Evolutionary conservation across 1,284 basidiomycete species (phyloP), one percentile per base, ranked within the genome.

Genomic region (Pyrrhoderma noxium): DNA sequence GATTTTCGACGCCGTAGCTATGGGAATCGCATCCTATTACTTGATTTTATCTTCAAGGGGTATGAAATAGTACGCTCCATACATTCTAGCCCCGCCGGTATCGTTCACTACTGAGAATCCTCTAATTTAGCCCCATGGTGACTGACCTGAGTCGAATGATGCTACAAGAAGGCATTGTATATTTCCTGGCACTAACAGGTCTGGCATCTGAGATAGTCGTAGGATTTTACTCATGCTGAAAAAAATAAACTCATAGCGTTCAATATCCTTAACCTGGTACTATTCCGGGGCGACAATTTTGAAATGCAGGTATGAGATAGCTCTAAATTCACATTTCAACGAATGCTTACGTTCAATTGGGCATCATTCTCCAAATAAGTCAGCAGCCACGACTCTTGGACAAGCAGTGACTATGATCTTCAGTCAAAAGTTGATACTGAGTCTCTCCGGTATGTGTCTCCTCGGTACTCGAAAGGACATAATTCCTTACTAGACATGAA

Each of bases 111-210:
- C 11, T 5, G 5, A 11, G 11, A 5, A 11, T 11, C 27, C 5
- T 31, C 5, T 11, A 31, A 5, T 31, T 11, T 11, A 31, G 27
- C 27, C 11, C 5, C 11, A 31, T 5, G 27, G 27, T 31, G 5
- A 31, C 27, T 31, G 5, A 11, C 27, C 11, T 31, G 27, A 31
- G 27, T 27, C 35, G 16, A 56, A 77, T 75, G 61, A 72, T 77
- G 68, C 60, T 79, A 11, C 73, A 72, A 52, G 74, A 77, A 55
- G 76, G 75, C 35, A 61, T 77, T 18, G 70, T 71, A 8, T 77
- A 76, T 55, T 71, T 77, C 47, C 57, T 73, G 22, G 64, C 67
- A 2, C 60, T 79, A 35, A 74, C 73, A 40, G 70, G 76, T 74
- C 56, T 8, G 61, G 18, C 21, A n/a, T 31, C 27, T 31, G 7